A percentile compares a stretch with the other conserved stretches of the same genome.
Evolutionary conservation across 2,329 filamentous ascomycete genomes (phyloP).

Genomic region (Cordyceps cicadae): DNA sequence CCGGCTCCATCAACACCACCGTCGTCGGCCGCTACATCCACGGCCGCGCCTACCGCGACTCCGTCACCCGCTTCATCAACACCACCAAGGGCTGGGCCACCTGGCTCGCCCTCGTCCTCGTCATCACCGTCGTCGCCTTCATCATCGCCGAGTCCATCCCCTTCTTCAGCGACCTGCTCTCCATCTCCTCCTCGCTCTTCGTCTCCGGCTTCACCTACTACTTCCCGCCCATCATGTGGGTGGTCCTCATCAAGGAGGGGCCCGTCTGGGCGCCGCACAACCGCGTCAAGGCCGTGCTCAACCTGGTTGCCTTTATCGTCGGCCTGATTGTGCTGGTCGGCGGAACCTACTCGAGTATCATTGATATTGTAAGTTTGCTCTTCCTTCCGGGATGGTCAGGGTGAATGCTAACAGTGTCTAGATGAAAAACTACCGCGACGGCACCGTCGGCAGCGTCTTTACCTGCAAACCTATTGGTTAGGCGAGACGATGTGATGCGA

Average conservation of each 20-base stretch:
- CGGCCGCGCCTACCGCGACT: constrained; percentile 35
- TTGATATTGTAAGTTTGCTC: constrained; percentile 23
- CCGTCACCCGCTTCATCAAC: constrained; percentile 38
- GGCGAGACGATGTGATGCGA: neutral
- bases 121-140: constrained; percentile 57
- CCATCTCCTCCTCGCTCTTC: constrained; percentile 42
- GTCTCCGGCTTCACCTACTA: constrained; percentile 38
- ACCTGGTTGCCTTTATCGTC: constrained; percentile 22
- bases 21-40: constrained; percentile 39
- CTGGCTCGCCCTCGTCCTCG: constrained; percentile 52
- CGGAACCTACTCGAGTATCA: constrained; percentile 26
- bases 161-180: constrained; percentile 61
- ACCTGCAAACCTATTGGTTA: constrained; percentile 19
- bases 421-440: constrained; percentile 20
- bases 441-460: constrained; percentile 21
- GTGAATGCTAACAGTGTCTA: constrained; percentile 14
- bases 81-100: constrained; percentile 38
- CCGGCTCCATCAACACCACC: constrained; percentile 59
- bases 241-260: constrained; percentile 30
- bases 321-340: constrained; percentile 25
- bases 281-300: constrained; percentile 19
- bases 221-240: constrained; percentile 35
- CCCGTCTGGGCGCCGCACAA: constrained; percentile 23
- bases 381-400: neutral
- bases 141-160: constrained; percentile 66